Evolutionary conservation across 805 yeast species (phyloP), one percentile per base, ranked within the genome.

Genomic region (Myxozyma lipomycoides): DNA sequence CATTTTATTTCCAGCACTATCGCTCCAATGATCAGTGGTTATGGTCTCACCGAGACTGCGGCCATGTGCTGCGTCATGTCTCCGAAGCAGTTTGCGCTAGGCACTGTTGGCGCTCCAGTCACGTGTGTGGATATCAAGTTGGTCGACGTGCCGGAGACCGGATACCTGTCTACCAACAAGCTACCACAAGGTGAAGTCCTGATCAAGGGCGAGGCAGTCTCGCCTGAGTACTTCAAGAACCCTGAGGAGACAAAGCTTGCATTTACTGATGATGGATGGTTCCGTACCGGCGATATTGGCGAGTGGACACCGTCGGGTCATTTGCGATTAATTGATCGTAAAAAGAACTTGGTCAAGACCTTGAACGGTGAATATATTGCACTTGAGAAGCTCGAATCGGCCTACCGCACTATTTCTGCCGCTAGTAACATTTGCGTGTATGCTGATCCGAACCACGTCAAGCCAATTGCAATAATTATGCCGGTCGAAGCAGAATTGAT

Each of bases 331-430:
- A 86, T 93, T 67, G 98, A 93, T 73, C 85, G 98, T 68, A 86
- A 81, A 76, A 93, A 93, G 82, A 93, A 93, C 69, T 77, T 93
- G 70, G 95, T 93, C 62, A 93, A 93, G 78, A 93, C 98, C 18
- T 76, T 79, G 64, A 91, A 93, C 68, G 98, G 98, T 72, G 98
- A 93, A 74, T 93, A 93, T 71, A 87, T 93, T 69, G 98, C 98
- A 3, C 77, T 93, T 64, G 98, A 93, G 72, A 90, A 90, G 71
- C 74, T 93, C 60, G 98, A 93, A 73, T 78, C 95, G 9, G 76
- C 86, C 44, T 93, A 93, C 75, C 81, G 97, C 71, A 84, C 96
- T 26, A 84, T 84, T 69, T 71, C 79, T 40, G 74, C 76, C 58
- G 93, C 91, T 34, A 70, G 74, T 47, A 91, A 93, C 73, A 74